Conservation (phyloP, 495 filamentous ascomycete species). For the Pseudevernia furfuracea region DNA sequence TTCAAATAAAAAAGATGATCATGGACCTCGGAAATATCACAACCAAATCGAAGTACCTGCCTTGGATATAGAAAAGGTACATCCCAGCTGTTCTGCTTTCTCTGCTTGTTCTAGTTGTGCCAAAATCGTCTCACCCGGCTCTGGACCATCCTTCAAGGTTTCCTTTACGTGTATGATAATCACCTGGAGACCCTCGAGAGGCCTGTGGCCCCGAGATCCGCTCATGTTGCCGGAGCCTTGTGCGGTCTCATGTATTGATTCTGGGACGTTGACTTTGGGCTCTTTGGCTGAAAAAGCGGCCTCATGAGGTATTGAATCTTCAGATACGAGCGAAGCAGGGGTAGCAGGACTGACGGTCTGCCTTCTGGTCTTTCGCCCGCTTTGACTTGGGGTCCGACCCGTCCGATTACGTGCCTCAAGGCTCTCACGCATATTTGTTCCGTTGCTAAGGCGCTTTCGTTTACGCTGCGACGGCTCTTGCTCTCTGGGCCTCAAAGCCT, state of each 20-base stretch:
- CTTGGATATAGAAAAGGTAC: conserved; percentile 63
- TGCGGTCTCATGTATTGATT: conserved; percentile 9
- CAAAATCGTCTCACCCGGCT: conserved; percentile 58
- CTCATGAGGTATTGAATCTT: conserved; percentile 5
- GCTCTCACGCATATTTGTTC: conserved; percentile 9
- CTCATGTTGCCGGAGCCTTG: not conserved
- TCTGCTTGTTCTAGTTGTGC: conserved; percentile 56
- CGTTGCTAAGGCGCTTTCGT: conserved; percentile 25
- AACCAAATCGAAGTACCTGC: conserved; percentile 43
- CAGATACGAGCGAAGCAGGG: conserved; percentile 12
- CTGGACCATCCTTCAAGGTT: conserved; percentile 54
- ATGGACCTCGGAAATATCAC: conserved; percentile 13
- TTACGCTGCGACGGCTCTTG: conserved; percentile 20
- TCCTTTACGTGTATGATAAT: conserved; percentile 86
- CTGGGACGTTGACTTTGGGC: conserved; percentile 10
- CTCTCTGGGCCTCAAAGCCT: conserved; percentile 30
- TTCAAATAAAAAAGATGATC: not conserved
- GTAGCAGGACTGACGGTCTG: conserved; percentile 22
- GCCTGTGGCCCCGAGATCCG: conserved; percentile 20
- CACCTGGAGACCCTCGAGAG: conserved; percentile 49
- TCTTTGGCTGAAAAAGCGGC: conserved; percentile 1
- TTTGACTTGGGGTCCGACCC: conserved; percentile 11
- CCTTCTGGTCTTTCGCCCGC: conserved; percentile 18
- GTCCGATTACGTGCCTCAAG: conserved; percentile 14
- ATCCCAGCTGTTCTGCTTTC: conserved; percentile 56